Base-by-base conservation (phyloP, 2,329 filamentous ascomycete species). In the Colletotrichum phormii region DNA sequence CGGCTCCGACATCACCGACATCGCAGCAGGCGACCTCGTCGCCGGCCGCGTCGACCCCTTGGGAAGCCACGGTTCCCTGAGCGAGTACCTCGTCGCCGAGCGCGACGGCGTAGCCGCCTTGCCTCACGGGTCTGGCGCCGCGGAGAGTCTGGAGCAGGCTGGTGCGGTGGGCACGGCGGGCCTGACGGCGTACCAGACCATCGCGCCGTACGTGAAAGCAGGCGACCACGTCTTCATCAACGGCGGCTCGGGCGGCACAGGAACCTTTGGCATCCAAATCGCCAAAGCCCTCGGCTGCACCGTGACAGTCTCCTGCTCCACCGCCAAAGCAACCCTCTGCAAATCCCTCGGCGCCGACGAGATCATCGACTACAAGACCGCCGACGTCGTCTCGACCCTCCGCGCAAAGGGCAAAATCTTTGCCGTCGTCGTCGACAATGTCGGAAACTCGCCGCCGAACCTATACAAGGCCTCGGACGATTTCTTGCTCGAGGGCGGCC, bases 151-250 rank as follows among this genome's bases (percentile, higher is more conserved):
- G 0, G 84, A 85, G 49, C 77, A 85, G 49, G 86, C 85, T 0
- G 85, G 85, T 6, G 83, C 82, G 8, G 75, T 84, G 0, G 83
- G 82, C 2, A 84, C 86, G 2, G 85, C 85, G 0, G 86, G 80
- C 0, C 76, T 88, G 74, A 88, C 87, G 3, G 87, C 87, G 6
- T 86, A 87, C 71, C 85, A 88, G 77, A 80, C 80, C 55, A 82
- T 89, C 35, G 79, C 87, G 54, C 84, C 84, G 3, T 80, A 86
- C 69, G 84, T 88, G 68, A 84, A 84, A 63, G 73, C 80, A 4
- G 89, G 89, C n/a, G 85, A 88, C 64, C 87, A 85, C 76, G 84
- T 93, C 13, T 90, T 93, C 72, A 87, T 93, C 78, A 93, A 93
- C 72, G 91, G 90, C 6, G 90, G 90, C 0, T 90, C 88, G 0